Percentiles rank a stretch among this genome's conserved stretches.
phyloP scores from a whole-genome alignment of 1,284 basidiomycete genomes.

The Tylopilus orsonianus region DNA sequence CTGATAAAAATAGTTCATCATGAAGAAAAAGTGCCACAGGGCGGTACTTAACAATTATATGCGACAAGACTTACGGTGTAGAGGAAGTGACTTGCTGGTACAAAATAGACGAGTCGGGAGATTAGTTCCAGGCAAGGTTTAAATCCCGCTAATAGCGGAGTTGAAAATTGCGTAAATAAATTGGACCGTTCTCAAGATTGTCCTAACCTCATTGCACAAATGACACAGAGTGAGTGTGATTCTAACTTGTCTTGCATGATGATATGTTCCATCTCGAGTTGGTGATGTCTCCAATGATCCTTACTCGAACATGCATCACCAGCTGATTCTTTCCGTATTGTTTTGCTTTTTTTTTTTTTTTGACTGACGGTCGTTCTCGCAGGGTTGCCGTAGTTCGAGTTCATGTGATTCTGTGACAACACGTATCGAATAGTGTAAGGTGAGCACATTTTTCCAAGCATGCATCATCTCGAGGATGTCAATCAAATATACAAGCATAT shows the following conservation, averaged over 20 bases:
- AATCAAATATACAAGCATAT: slow-evolving; percentile 53
- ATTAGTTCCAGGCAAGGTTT: slow-evolving; percentile 1
- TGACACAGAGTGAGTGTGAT: too few relatives aligned
- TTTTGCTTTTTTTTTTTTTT: slow-evolving; percentile 10
- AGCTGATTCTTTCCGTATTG: slow-evolving; percentile 50
- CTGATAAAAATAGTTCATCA: slow-evolving; percentile 64
- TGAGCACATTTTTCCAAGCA: slow-evolving; percentile 10
- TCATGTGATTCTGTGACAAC: too few relatives aligned
- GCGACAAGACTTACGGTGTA: slow-evolving; percentile 13
- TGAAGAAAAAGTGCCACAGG: slow-evolving; percentile 17
- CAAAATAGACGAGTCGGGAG: background rate
- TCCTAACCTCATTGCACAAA: too few relatives aligned
- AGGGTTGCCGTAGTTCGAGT: background rate
- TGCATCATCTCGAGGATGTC: slow-evolving; percentile 39
- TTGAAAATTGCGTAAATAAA: too few relatives aligned
- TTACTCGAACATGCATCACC: slow-evolving; percentile 81
- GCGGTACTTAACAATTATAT: background rate
- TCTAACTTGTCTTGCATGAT: slow-evolving; percentile 52
- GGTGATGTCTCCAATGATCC: slow-evolving; percentile 69
- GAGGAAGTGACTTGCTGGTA: background rate
- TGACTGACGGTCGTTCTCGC: too few relatives aligned
- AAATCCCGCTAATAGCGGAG: slow-evolving; percentile 17
- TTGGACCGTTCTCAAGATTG: too few relatives aligned
- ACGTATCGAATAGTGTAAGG: background rate
- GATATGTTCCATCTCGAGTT: slow-evolving; percentile 67